A percentile compares a stretch with the other conserved stretches of the same genome.
Evolutionary conservation across 371 early-diverging fungal genomes (phyloP).

Genomic region (Dinochytrium kinnereticum): DNA sequence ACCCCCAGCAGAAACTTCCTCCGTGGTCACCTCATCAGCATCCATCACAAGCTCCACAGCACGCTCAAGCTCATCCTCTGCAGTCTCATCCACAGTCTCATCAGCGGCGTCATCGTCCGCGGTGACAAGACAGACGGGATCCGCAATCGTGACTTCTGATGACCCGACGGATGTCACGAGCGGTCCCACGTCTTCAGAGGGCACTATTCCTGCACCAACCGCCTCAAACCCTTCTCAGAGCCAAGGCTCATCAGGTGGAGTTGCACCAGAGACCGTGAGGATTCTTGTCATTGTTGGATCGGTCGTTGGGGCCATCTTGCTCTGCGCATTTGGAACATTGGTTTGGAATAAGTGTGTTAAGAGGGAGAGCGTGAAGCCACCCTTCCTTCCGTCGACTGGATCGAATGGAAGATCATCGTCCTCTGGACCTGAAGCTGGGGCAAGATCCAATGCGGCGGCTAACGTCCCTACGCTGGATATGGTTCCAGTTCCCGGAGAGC

Average conservation of each 20-base stretch:
- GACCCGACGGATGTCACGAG: not conserved
- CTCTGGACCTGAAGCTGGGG: no score
- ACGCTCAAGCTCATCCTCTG: no score
- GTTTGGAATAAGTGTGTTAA: slow-evolving; percentile 18
- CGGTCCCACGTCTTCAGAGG: not conserved
- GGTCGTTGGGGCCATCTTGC: not conserved
- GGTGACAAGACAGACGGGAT: no score
- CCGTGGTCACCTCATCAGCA: no score
- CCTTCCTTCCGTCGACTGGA: not conserved
- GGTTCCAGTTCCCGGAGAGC: not conserved
- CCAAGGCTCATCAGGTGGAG: not conserved
- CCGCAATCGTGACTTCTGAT: not conserved
- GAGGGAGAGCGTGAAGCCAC: not conserved
- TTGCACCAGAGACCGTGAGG: not conserved
- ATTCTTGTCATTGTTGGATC: slow-evolving; percentile 16
- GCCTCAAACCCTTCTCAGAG: not conserved
- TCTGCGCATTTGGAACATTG: slow-evolving; percentile 9
- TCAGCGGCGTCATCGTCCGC: no score
- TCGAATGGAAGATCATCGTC: not conserved
- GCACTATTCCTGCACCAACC: not conserved
- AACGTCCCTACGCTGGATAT: not conserved
- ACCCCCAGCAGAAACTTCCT: no score
- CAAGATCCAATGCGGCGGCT: no score
- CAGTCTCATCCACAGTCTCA: no score
- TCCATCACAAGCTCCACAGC: no score